Base-by-base conservation (phyloP, 352 stramenopile genomes). In the Phytophthora niederhauseri region DNA sequence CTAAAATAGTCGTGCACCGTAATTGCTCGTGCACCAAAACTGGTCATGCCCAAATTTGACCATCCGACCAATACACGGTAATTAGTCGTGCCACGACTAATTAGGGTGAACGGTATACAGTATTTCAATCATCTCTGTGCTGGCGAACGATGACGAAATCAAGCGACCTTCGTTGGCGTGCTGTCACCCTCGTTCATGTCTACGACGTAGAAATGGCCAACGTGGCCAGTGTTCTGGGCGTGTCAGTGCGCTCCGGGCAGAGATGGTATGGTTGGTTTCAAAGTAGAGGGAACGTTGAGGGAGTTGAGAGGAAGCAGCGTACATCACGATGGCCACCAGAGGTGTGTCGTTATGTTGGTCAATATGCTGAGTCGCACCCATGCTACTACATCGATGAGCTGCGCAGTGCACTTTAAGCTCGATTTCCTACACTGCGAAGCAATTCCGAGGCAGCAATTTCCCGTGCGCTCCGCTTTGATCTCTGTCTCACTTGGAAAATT, bases 381-480 rank as follows among this genome's bases (percentile, higher is more conserved):
- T 60, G 60, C 15, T 60, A 60, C 28, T 60, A 66, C 28, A 26
- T 66, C 12, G 46, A 60, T 26, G 49, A 60, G 38, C 50, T 66
- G 5, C 34, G 19, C 5, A 45, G 28, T 12, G 49, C n/a, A 24
- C 19, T 66, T 11, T 45, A 59, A 22, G 12, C 8, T 12, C 15
- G 30, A 7, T 66, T 60, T 54, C 24, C 19, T 6, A n/a, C 19
- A 9, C 50, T 66, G 31, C 20, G 19, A 45, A 66, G 48, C 11
- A 52, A 17, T 22, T 59, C 24, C 20, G 43, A 28, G 19, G 19
- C 31, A 26, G 55, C 60, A 8, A 60, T 60, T n/a, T 59, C 17
- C 20, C 19, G 49, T n/a, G 14, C 28, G 7, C 22, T 60, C 11
- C 31, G 60, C 22, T 60, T 66, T 54, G 49, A 60, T 43, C 24